These are phyloP conservation scores for Elsinoe perseae DNA, from an alignment of 2,329 filamentous ascomycete genomes.

Conservation along the genomic window DNA sequence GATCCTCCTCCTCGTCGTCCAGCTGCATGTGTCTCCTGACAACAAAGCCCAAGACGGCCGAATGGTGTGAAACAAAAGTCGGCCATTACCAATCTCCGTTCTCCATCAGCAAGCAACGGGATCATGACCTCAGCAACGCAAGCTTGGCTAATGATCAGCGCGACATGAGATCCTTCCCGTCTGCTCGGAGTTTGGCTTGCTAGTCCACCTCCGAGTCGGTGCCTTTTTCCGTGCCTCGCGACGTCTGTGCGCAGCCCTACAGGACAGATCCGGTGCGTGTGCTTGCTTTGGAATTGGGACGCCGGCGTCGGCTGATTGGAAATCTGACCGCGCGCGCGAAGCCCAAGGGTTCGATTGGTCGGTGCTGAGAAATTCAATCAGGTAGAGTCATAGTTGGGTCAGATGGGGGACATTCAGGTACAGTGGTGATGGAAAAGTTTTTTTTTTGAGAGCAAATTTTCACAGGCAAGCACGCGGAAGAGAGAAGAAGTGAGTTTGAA, in stretches of 20 bases:
- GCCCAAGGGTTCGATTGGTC: neutral
- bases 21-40: too few species aligned
- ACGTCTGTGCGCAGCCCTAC: neutral
- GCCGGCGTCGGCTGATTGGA: neutral
- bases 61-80: too few species aligned
- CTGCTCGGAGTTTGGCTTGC: neutral
- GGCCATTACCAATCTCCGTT: neutral
- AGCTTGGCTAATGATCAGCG: neutral
- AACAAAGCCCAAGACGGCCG: neutral
- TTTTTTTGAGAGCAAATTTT: neutral
- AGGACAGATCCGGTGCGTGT: neutral
- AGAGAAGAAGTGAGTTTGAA: neutral
- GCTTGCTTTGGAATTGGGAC: neutral
- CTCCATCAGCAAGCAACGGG: neutral
- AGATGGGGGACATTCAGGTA: neutral
- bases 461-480: neutral
- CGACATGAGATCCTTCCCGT: neutral
- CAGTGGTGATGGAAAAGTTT: neutral
- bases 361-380: neutral
- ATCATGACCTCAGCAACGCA: conserved; percentile 1
- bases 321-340: neutral
- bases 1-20: neutral
- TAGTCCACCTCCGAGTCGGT: neutral
- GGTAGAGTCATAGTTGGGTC: neutral
- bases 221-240: neutral